A percentile compares a stretch with the other conserved stretches of the same genome.
These are phyloP conservation scores for Malassezia nana DNA, from an alignment of 1,284 basidiomycete species.

Conservation along the genomic window DNA sequence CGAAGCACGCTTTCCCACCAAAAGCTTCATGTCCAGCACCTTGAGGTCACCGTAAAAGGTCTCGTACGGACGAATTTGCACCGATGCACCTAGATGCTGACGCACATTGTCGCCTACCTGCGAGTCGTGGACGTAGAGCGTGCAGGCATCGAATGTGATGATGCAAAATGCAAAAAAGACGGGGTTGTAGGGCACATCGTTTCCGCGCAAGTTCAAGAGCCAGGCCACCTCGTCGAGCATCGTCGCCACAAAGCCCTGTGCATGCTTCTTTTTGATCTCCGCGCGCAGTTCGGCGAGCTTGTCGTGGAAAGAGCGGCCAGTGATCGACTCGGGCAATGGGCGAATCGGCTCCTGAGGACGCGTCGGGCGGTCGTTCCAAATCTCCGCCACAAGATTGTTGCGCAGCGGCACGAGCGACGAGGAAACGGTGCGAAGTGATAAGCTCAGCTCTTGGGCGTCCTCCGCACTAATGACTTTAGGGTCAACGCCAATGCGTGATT, in stretches of 20 bases:
- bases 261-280: conserved; percentile 30
- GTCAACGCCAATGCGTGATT: conserved; percentile 38
- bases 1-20: conserved; percentile 40
- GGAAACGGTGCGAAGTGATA: conserved; percentile 21
- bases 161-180: conserved; percentile 92
- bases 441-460: conserved; percentile 38
- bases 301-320: conserved; percentile 50
- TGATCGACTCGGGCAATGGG: conserved; percentile 62
- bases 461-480: conserved; percentile 37
- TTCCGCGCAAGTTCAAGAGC: conserved; percentile 86
- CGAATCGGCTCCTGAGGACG: conserved; percentile 64
- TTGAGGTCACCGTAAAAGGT: conserved; percentile 39
- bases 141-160: conserved; percentile 58
- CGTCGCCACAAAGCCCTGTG: conserved; percentile 37
- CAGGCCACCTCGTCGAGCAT: conserved; percentile 51
- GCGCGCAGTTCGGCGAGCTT: conserved; percentile 38
- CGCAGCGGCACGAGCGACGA: conserved; percentile 47
- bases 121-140: conserved; percentile 63
- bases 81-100: conserved; percentile 55
- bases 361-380: conserved; percentile 67
- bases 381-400: conserved; percentile 69
- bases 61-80: conserved; percentile 63
- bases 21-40: conserved; percentile 23
- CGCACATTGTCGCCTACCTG: conserved; percentile 59
- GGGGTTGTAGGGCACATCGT: conserved; percentile 80